These are phyloP conservation scores for Mycena alexandri DNA, from an alignment of 768 basidiomycete genomes.

Conservation along the genomic window DNA sequence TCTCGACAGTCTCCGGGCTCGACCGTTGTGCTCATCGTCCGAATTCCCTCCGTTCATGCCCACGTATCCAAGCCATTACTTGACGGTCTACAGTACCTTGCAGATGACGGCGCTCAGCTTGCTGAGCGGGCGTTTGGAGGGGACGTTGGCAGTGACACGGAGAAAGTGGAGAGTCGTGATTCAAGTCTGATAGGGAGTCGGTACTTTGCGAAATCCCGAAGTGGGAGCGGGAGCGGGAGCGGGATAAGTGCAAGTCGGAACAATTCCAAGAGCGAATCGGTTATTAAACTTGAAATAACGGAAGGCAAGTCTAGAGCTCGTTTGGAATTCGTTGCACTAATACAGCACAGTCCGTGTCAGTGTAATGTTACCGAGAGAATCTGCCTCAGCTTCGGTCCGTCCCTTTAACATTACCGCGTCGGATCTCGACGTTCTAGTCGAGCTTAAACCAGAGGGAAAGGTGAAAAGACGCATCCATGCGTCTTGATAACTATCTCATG, in stretches of 20 bases:
- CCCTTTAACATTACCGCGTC: slow-evolving; percentile 72
- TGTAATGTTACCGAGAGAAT: slow-evolving; percentile 41
- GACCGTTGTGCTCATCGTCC: slow-evolving; percentile 48
- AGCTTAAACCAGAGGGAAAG: slow-evolving; percentile 79
- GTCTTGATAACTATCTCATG: too few species aligned
- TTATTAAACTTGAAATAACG: slow-evolving; percentile 62
- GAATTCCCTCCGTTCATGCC: slow-evolving; percentile 74
- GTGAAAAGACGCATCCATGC: slow-evolving; percentile 52
- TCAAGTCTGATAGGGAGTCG: slow-evolving; percentile 83
- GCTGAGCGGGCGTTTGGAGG: slow-evolving; percentile 60
- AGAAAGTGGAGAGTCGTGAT: slow-evolving; percentile 60
- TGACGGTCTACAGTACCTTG: slow-evolving; percentile 88
- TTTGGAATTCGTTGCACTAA: neutral
- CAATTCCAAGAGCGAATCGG: slow-evolving; percentile 52
- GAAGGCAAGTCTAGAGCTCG: slow-evolving; percentile 51
- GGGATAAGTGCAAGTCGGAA: slow-evolving; percentile 45
- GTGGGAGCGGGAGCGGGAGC: slow-evolving; percentile 58
- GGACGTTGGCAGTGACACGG: slow-evolving; percentile 41
- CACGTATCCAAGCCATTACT: slow-evolving; percentile 73
- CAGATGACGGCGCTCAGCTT: slow-evolving; percentile 87
- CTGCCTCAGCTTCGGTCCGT: slow-evolving; percentile 38
- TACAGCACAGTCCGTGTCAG: slow-evolving; percentile 39
- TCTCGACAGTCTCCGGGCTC: neutral
- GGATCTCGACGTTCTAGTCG: slow-evolving; percentile 72
- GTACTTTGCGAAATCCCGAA: slow-evolving; percentile 73